Evolutionary conservation across 2,329 filamentous ascomycete genomes (phyloP).

Genomic region (Pyricularia sp.): DNA sequence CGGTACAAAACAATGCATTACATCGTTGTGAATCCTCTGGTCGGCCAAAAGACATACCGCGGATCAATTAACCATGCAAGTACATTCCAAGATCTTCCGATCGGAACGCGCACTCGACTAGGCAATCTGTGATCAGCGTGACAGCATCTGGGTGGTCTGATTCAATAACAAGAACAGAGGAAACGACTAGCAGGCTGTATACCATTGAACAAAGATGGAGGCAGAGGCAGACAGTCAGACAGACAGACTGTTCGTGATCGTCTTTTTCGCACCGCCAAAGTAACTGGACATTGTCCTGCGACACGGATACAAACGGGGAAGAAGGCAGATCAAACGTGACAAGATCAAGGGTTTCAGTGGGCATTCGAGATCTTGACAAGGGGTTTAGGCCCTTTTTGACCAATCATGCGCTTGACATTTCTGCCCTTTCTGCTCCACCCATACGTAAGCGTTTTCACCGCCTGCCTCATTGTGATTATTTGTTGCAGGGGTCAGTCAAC

Average conservation of each 20-base stretch:
- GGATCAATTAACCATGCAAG: not conserved
- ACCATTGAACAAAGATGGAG: not conserved
- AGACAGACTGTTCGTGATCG: too few species aligned
- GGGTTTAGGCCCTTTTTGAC: not conserved
- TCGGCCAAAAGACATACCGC: not conserved
- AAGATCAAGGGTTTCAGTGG: not conserved
- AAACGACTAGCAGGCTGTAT: not conserved
- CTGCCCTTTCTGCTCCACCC: not conserved
- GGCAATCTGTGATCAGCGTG: not conserved
- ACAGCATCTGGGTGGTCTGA: not conserved
- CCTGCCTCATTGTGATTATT: not conserved
- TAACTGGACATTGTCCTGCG: not conserved
- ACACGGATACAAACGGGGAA: conserved; percentile 1
- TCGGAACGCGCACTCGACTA: not conserved
- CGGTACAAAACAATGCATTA: too few species aligned
- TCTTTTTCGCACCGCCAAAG: not conserved
- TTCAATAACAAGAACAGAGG: not conserved
- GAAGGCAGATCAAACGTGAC: conserved; percentile 1
- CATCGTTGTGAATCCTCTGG: not conserved
- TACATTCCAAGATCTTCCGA: not conserved
- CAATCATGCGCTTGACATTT: not conserved
- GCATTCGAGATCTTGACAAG: not conserved
- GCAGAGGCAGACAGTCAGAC: too few species aligned
- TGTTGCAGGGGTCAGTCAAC: not conserved
- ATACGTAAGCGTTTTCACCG: not conserved